A percentile compares a stretch with the other conserved stretches of the same genome.
phyloP scores from a whole-genome alignment of 225 moss, liverwort and hornwort genomes.

The Climacium dendroides region DNA sequence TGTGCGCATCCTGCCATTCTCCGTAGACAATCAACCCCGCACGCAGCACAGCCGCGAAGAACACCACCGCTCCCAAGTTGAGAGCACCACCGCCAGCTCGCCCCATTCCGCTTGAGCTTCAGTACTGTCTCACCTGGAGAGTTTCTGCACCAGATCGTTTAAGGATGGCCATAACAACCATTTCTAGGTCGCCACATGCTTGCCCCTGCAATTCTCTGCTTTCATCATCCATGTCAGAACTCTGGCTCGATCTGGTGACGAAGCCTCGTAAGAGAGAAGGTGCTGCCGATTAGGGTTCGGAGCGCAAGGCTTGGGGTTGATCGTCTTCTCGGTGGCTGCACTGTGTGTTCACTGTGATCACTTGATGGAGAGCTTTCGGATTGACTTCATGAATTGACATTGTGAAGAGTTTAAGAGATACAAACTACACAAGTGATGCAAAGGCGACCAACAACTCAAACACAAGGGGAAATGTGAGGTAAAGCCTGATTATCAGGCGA shows the following conservation, averaged over 20 bases:
- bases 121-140: background rate
- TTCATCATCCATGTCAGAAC: background rate
- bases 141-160: background rate
- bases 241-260: background rate
- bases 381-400: background rate
- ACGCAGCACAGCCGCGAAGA: slow-evolving; percentile 45
- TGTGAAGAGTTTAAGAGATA: background rate
- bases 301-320: background rate
- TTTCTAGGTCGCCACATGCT: background rate
- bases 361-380: background rate
- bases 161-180: background rate
- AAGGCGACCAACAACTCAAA: background rate
- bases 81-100: background rate
- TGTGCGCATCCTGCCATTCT: slow-evolving; percentile 83
- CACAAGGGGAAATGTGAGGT: background rate
- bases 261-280: background rate
- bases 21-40: slow-evolving; percentile 63
- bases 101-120: background rate
- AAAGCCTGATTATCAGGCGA: background rate
- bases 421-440: background rate
- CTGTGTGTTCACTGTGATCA: background rate
- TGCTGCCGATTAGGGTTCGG: background rate
- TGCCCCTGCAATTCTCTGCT: background rate
- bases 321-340: background rate
- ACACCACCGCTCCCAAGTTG: slow-evolving; percentile 1